phyloP scores from a whole-genome alignment of 176 grass and related monocot genomes.

The Rhynchospora tenuis region DNA sequence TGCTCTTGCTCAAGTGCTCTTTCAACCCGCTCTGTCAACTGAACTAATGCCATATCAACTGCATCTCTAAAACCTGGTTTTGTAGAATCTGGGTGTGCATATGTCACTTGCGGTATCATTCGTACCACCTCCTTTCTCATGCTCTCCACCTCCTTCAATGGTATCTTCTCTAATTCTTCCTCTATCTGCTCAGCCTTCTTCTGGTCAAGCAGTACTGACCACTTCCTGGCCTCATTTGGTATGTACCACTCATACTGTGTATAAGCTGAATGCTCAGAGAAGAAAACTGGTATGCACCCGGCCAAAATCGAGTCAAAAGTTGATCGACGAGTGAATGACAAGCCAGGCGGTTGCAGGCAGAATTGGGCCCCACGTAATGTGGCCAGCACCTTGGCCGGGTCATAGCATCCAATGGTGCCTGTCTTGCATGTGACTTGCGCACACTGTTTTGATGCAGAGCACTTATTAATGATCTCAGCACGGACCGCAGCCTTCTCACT shows the following conservation, averaged over 20 bases:
- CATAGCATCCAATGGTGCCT: neutral
- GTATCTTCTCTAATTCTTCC: conserved; percentile 30
- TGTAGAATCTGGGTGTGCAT: conserved; percentile 25
- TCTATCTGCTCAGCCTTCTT: conserved; percentile 24
- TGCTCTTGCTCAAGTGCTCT: neutral
- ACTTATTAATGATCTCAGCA: conserved; percentile 17
- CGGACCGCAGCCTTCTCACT: conserved; percentile 5
- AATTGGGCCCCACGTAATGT: conserved; percentile 48
- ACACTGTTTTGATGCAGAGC: conserved; percentile 26
- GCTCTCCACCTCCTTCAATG: conserved; percentile 8
- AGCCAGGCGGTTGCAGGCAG: conserved; percentile 66
- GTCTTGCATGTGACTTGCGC: conserved; percentile 16
- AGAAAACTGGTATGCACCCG: conserved; percentile 67
- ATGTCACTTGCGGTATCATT: conserved; percentile 30
- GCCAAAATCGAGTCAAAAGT: conserved; percentile 68
- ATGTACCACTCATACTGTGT: conserved; percentile 59
- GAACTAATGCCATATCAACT: conserved; percentile 29
- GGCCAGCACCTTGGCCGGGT: conserved; percentile 1
- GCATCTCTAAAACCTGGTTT: conserved; percentile 26
- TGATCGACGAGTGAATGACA: conserved; percentile 51
- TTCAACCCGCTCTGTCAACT: conserved; percentile 25
- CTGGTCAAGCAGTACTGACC: conserved; percentile 24
- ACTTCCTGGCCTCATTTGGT: neutral
- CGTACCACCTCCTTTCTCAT: conserved; percentile 31
- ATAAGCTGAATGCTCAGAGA: conserved; percentile 51